Evolutionary conservation across 495 filamentous ascomycete genomes (phyloP).

Genomic region (Trichocladium uniseriatum): DNA sequence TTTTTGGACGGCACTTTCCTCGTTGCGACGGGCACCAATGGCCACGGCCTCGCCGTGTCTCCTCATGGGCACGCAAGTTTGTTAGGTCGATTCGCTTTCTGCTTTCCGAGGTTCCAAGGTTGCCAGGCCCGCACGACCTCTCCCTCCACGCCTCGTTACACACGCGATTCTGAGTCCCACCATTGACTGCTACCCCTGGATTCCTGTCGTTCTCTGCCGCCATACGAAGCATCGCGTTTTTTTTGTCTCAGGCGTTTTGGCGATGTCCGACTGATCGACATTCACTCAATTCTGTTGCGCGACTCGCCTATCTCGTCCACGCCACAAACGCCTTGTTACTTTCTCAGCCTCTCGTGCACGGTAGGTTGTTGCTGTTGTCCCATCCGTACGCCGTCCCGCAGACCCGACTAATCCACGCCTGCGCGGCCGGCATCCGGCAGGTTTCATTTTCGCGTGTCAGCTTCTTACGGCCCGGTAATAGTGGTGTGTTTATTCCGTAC

Average conservation of each 20-base stretch:
- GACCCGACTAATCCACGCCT: constrained; percentile 1
- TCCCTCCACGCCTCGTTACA: background rate
- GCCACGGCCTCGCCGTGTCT: too few species aligned
- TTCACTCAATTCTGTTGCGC: background rate
- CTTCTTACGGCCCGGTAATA: constrained; percentile 16
- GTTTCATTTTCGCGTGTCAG: constrained; percentile 26
- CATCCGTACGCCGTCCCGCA: constrained; percentile 5
- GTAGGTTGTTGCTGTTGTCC: constrained; percentile 1
- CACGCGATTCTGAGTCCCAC: background rate
- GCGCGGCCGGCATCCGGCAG: constrained; percentile 13
- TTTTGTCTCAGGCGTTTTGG: background rate
- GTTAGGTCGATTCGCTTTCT: too few species aligned
- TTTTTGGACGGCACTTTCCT: too few species aligned
- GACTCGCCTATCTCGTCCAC: background rate
- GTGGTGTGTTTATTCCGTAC: constrained; percentile 13
- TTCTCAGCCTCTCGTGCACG: background rate
- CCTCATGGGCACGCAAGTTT: too few species aligned
- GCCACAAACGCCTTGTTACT: background rate
- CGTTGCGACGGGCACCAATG: too few species aligned
- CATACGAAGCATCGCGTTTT: background rate
- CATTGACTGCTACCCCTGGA: constrained; percentile 6
- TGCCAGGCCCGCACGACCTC: too few species aligned
- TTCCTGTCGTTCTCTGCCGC: background rate
- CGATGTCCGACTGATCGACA: background rate
- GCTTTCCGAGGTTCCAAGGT: too few species aligned